phyloP scores from a whole-genome alignment of 257 asterid species.

The Thymus quinquecostatus region DNA sequence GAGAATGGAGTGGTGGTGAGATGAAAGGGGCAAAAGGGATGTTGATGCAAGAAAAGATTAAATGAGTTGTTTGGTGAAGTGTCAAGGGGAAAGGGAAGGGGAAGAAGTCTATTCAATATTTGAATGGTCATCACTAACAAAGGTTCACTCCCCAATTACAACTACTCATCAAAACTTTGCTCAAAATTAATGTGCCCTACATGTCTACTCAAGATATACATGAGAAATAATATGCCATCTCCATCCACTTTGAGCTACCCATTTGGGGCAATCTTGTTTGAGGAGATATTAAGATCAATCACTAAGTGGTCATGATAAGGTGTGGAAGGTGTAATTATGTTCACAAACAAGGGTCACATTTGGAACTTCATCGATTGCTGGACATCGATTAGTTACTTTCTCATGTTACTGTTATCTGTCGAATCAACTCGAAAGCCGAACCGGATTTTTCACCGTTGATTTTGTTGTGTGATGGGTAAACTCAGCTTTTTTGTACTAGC shows the following conservation, averaged over 20 bases:
- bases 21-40: conserved; percentile 50
- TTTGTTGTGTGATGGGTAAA: too few species aligned
- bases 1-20: conserved; percentile 31
- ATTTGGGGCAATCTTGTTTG: conserved; percentile 22
- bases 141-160: conserved; percentile 35
- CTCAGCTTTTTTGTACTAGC: too few species aligned
- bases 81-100: conserved; percentile 30
- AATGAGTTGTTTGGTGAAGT: conserved; percentile 48
- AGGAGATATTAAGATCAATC: background rate
- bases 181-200: conserved; percentile 44
- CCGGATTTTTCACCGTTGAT: too few species aligned
- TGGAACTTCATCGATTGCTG: background rate
- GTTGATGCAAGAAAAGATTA: conserved; percentile 30
- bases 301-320: conserved; percentile 9
- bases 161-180: conserved; percentile 38
- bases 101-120: conserved; percentile 33
- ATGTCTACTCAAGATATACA: conserved; percentile 35
- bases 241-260: conserved; percentile 16
- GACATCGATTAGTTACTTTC: background rate
- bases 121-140: conserved; percentile 18
- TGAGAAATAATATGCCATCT: background rate
- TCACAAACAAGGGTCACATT: conserved; percentile 4
- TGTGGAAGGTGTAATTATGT: background rate
- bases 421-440: too few species aligned
- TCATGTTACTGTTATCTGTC: too few species aligned